phyloP scores from a whole-genome alignment of 1,284 basidiomycete species.

The Mrakiaceae sp. region DNA sequence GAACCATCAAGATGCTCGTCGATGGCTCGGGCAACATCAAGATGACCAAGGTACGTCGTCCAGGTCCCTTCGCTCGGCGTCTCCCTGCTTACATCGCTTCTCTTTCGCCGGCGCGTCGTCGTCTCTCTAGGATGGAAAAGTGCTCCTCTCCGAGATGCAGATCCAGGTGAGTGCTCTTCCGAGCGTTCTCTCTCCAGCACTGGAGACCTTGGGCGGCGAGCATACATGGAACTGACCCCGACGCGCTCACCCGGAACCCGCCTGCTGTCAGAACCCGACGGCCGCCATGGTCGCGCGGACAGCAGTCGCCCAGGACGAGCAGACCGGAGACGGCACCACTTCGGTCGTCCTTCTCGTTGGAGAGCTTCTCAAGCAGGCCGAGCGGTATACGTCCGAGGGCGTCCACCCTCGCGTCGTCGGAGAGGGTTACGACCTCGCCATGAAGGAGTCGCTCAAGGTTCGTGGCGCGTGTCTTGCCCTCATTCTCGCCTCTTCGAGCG shows the following conservation, averaged over 20 bases:
- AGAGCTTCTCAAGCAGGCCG: constrained; percentile 93
- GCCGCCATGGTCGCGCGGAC: constrained; percentile 99
- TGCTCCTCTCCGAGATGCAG: constrained; percentile 98
- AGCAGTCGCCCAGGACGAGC: constrained; percentile 96
- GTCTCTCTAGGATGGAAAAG: constrained; percentile 71
- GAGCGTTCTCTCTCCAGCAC: not conserved
- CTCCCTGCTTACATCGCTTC: not conserved
- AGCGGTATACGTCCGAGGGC: constrained; percentile 95
- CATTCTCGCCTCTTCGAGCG: constrained; percentile 11
- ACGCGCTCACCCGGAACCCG: constrained; percentile 10
- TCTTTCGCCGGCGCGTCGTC: not conserved
- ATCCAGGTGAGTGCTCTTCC: constrained; percentile 52
- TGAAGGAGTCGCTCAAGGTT: constrained; percentile 82
- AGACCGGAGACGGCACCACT: constrained; percentile 97
- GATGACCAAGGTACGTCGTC: constrained; percentile 74
- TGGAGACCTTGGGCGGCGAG: not conserved
- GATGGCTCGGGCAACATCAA: constrained; percentile 99
- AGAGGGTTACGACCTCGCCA: constrained; percentile 93
- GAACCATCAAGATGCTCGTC: constrained; percentile 98
- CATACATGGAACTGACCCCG: not conserved
- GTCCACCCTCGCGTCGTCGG: constrained; percentile 95
- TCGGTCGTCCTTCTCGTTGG: constrained; percentile 95
- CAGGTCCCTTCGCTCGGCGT: not conserved
- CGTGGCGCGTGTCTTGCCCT: constrained; percentile 28
- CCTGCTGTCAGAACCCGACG: constrained; percentile 65